Percentiles rank a stretch among this genome's conserved stretches.
Conservation (phyloP, 2,329 filamentous ascomycete species). For the Ophiostoma piceae region DNA sequence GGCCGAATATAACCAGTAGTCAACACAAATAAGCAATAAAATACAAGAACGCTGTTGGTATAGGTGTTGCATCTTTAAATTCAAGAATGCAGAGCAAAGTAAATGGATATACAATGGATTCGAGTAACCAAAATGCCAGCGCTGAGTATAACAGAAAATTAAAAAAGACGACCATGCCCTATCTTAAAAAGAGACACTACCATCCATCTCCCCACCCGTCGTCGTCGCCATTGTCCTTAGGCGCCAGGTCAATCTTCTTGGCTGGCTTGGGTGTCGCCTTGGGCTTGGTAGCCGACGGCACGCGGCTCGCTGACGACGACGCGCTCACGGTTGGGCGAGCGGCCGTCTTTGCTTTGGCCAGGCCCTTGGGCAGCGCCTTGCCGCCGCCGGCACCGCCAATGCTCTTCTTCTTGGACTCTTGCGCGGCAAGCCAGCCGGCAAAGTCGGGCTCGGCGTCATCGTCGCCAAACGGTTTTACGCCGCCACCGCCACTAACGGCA, state of each 20-base stretch:
- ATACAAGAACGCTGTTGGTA: not conserved
- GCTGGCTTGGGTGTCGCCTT: conserved; percentile 45
- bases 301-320: conserved; percentile 30
- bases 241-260: conserved; percentile 67
- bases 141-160: not conserved
- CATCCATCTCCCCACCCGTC: conserved; percentile 64
- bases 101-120: not conserved
- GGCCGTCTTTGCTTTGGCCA: conserved; percentile 61
- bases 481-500: conserved; percentile 28
- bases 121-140: not conserved
- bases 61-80: not conserved
- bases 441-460: conserved; percentile 91
- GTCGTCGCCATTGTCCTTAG: conserved; percentile 53
- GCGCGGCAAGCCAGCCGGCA: conserved; percentile 85
- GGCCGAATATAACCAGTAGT: not conserved
- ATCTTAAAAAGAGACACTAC: conserved; percentile 35
- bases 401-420: conserved; percentile 59
- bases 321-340: not conserved
- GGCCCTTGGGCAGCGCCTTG: conserved; percentile 76
- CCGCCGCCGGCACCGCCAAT: conserved; percentile 31
- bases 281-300: conserved; percentile 44
- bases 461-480: conserved; percentile 56
- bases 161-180: no score
- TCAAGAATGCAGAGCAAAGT: not conserved
- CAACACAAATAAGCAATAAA: not conserved